Percentiles rank a stretch among this genome's conserved stretches.
These are phyloP conservation scores for Teratosphaeria nubilosa DNA, from an alignment of 2,329 filamentous ascomycete species.

Conservation along the genomic window DNA sequence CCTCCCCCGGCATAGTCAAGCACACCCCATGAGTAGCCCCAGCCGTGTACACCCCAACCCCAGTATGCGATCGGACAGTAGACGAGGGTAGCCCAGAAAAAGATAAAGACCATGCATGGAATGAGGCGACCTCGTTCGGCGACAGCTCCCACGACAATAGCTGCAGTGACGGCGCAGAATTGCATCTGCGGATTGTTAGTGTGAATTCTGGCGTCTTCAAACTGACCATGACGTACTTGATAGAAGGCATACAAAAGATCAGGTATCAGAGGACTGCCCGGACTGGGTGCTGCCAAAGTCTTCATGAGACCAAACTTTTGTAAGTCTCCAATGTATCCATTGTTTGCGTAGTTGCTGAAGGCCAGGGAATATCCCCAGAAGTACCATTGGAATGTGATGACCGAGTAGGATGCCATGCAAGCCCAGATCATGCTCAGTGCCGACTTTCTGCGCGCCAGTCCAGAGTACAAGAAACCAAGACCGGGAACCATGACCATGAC, in stretches of 20 bases:
- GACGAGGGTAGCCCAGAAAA: constrained; percentile 92
- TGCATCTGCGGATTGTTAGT: constrained; percentile 57
- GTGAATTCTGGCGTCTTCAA: not conserved
- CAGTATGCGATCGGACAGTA: constrained; percentile 96
- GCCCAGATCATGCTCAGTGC: constrained; percentile 96
- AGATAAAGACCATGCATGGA: constrained; percentile 88
- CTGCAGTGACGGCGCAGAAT: constrained; percentile 88
- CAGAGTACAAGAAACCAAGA: constrained; percentile 94
- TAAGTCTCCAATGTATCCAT: constrained; percentile 80
- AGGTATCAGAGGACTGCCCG: constrained; percentile 77
- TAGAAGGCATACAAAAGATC: constrained; percentile 92
- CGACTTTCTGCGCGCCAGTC: constrained; percentile 93
- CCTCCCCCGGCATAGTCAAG: constrained; percentile 94
- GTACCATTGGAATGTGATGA: constrained; percentile 97
- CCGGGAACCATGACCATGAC: constrained; percentile 94
- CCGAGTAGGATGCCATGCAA: constrained; percentile 83
- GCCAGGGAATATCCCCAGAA: constrained; percentile 98
- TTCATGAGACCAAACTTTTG: constrained; percentile 81
- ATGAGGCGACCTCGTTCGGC: constrained; percentile 89
- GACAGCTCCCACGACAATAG: constrained; percentile 83
- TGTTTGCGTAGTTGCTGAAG: constrained; percentile 71
- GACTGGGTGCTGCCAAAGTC: constrained; percentile 73
- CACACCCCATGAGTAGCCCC: constrained; percentile 83
- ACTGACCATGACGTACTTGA: constrained; percentile 46
- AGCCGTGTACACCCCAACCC: constrained; percentile 92